Evolutionary conservation across 2,329 filamentous ascomycete genomes (phyloP), one percentile per base, ranked within the genome.

Genomic region (Mariannaea sp.): DNA sequence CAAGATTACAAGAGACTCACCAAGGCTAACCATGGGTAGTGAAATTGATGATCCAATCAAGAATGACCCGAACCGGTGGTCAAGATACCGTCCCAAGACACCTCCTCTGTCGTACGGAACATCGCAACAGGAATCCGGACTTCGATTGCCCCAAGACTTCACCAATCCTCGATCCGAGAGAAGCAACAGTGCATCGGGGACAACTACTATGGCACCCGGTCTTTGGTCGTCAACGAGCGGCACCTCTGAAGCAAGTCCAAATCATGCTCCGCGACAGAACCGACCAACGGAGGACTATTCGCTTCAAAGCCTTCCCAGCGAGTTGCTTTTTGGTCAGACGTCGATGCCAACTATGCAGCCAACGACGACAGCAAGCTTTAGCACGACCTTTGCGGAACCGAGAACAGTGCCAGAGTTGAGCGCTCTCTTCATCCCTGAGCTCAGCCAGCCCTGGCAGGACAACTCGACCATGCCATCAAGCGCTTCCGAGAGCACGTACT

Each of bases 401-500:
- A 59, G 65, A 46, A 58, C 47, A 14, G 53, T 58, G 32, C 57
- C 65, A 5, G 66, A 56, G 5, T 45, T 70, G 9, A 42, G 59
- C 6, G 50, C 60, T 10, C 52, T 69, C 20, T 62, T 59, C 40
- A 62, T 68, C 24, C 57, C 66, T 5, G 59, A 61, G 20, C 49
- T 53, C 16, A 51, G 53, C 16, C 36, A 61, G 7, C 32, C 60
- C 22, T 72, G 69, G 64, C 69, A 70, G 27, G 77, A 77, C 22
- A 66, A 63, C 42, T 72, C 77, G 7, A 70, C 70, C 5, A 75
- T 76, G 68, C 62, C 71, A 3, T 78, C 77, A 3, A 78, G 78
- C 10, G 69, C 75, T n/a, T 71, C 77, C 7, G 75, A 76, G 38
- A 80, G 77, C 65, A 70, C 69, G 19, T 80, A 75, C 58, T 80